These are phyloP conservation scores for Boletus rex-veris DNA, from an alignment of 768 basidiomycete genomes.

Conservation along the genomic window DNA sequence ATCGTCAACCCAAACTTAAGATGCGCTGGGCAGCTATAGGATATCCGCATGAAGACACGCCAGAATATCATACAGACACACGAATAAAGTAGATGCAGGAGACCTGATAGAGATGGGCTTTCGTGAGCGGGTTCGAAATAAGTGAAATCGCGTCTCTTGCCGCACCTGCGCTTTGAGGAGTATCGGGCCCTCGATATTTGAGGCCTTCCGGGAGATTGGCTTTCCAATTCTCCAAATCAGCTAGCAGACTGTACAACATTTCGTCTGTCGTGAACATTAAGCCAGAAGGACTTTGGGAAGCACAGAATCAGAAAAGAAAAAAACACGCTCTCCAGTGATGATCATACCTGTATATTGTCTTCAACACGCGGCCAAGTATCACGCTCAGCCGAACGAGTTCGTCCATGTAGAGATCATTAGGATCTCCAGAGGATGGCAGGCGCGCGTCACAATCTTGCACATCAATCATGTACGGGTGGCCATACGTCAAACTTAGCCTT, in stretches of 20 bases:
- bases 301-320: conserved; percentile 7
- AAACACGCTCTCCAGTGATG: neutral
- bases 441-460: conserved; percentile 95
- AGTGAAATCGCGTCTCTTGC: conserved; percentile 4
- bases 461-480: conserved; percentile 95
- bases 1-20: conserved; percentile 82
- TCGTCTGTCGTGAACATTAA: conserved; percentile 82
- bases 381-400: conserved; percentile 91
- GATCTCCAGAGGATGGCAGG: conserved; percentile 84
- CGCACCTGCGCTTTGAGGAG: conserved; percentile 65
- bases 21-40: conserved; percentile 86
- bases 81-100: conserved; percentile 84
- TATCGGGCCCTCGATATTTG: conserved; percentile 69
- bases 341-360: conserved; percentile 85
- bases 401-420: conserved; percentile 75
- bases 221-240: conserved; percentile 76
- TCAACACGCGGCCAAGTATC: conserved; percentile 85
- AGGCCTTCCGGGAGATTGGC: conserved; percentile 72
- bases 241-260: conserved; percentile 59
- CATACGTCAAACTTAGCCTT: conserved; percentile 86
- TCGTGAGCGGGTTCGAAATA: conserved; percentile 1
- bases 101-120: conserved; percentile 43
- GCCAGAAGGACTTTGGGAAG: conserved; percentile 68
- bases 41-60: conserved; percentile 98
- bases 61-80: conserved; percentile 96